phyloP scores from a whole-genome alignment of 768 basidiomycete species.

The Boletus reticuloceps region DNA sequence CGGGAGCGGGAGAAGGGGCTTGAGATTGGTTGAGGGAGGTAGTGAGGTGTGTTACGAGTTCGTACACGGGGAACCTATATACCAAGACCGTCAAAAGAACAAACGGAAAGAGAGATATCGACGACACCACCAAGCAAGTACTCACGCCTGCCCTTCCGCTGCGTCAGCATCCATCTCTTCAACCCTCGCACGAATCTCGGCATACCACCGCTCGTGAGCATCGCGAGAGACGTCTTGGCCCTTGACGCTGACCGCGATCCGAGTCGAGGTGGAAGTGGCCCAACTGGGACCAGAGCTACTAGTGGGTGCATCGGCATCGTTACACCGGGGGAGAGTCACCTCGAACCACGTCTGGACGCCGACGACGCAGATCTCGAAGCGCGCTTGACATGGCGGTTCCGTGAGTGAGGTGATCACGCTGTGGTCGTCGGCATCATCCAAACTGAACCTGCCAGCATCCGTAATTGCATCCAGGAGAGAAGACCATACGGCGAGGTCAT shows the following conservation, averaged over 20 bases:
- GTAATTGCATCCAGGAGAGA: conserved; percentile 18
- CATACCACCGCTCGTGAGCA: conserved; percentile 51
- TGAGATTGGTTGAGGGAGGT: conserved; percentile 49
- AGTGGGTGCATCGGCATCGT: background rate
- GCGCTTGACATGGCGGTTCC: conserved; percentile 23
- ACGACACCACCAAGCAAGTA: background rate
- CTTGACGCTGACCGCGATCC: conserved; percentile 36
- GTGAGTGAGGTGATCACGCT: background rate
- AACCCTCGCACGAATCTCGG: conserved; percentile 36
- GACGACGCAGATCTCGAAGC: conserved; percentile 35
- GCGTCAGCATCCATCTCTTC: conserved; percentile 28
- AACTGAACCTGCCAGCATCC: background rate
- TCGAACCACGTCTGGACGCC: conserved; percentile 39
- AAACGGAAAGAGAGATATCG: background rate
- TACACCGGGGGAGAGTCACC: conserved; percentile 20
- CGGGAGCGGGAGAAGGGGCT: background rate
- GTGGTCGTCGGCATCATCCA: background rate
- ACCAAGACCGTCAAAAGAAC: background rate
- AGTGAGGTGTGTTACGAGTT: conserved; percentile 55
- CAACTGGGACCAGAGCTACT: background rate
- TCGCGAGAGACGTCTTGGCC: conserved; percentile 45
- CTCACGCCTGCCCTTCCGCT: conserved; percentile 25
- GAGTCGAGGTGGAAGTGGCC: background rate
- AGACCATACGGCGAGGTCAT: conserved; percentile 36
- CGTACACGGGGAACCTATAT: conserved; percentile 57